Conservation (phyloP, 164 flowering plant species). For the Magnolia sinica region DNA sequence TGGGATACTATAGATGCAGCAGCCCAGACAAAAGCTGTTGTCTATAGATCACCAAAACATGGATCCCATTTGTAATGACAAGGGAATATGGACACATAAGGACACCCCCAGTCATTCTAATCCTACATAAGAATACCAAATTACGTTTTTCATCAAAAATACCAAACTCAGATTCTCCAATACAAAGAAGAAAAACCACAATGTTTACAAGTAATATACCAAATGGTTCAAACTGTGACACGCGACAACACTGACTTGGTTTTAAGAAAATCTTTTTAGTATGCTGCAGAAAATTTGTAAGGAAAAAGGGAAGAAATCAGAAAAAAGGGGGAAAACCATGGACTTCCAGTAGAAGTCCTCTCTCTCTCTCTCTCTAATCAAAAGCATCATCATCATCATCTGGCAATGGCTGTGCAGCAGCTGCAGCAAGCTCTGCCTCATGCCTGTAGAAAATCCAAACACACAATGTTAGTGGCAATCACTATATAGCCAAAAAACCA, state of each 20-base stretch:
- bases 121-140: too few relatives aligned
- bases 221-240: not conserved
- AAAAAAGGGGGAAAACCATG: not conserved
- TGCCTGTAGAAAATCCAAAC: slow-evolving; percentile 25
- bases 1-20: too few relatives aligned
- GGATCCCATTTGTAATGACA: too few relatives aligned
- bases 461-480: too few relatives aligned
- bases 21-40: too few relatives aligned
- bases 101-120: too few relatives aligned
- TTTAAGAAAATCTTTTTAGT: not conserved
- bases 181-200: not conserved
- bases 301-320: not conserved
- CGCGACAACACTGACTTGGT: not conserved
- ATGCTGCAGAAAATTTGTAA: not conserved
- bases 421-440: slow-evolving; percentile 39
- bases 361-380: slow-evolving; percentile 16
- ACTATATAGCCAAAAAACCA: too few relatives aligned
- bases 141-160: too few relatives aligned
- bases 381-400: slow-evolving; percentile 55
- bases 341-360: not conserved
- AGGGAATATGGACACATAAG: too few relatives aligned
- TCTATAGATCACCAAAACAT: too few relatives aligned
- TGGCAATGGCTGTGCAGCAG: slow-evolving; percentile 50
- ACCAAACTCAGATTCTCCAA: too few relatives aligned
- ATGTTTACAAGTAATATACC: not conserved